Conservation (phyloP, 2,329 filamentous ascomycete species). For the Herpotrichia juniperi region DNA sequence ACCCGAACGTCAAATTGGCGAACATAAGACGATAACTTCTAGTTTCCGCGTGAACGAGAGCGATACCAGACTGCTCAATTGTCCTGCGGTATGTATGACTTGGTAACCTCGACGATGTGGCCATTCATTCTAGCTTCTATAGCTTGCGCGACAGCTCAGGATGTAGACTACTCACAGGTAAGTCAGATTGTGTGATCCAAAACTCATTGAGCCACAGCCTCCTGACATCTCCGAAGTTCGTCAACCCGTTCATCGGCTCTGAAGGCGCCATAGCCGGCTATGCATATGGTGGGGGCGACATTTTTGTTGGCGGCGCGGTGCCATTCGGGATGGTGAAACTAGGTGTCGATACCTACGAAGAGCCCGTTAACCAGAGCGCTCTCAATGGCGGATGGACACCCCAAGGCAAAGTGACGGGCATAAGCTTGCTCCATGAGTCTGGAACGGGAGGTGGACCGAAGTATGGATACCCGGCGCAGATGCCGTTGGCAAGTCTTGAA, state of each 20-base stretch:
- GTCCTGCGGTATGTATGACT: background rate
- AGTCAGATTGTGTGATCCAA: background rate
- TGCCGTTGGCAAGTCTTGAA: constrained; percentile 48
- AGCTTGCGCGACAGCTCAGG: background rate
- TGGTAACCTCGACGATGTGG: background rate
- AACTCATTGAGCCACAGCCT: background rate
- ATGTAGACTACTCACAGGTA: constrained; percentile 1
- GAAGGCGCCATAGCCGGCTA: constrained; percentile 52
- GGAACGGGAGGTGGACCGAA: constrained; percentile 44
- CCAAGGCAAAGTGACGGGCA: constrained; percentile 46
- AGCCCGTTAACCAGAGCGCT: constrained; percentile 40
- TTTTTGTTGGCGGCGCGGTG: constrained; percentile 45
- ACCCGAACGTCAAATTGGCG: background rate
- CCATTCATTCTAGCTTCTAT: background rate
- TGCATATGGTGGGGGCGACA: constrained; percentile 47
- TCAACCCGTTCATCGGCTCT: constrained; percentile 56
- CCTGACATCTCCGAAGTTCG: constrained; percentile 36
- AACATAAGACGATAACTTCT: background rate
- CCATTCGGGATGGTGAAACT: constrained; percentile 51
- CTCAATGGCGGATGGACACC: constrained; percentile 51
- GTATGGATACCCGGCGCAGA: constrained; percentile 50
- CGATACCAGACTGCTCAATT: too few species aligned
- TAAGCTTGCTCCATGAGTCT: constrained; percentile 48
- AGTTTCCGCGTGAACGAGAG: background rate
- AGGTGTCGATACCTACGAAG: constrained; percentile 48